A percentile compares a stretch with the other conserved stretches of the same genome.
These are phyloP conservation scores for Phlebiopsis flavidoalba DNA, from an alignment of 768 basidiomycete genomes.

Conservation along the genomic window DNA sequence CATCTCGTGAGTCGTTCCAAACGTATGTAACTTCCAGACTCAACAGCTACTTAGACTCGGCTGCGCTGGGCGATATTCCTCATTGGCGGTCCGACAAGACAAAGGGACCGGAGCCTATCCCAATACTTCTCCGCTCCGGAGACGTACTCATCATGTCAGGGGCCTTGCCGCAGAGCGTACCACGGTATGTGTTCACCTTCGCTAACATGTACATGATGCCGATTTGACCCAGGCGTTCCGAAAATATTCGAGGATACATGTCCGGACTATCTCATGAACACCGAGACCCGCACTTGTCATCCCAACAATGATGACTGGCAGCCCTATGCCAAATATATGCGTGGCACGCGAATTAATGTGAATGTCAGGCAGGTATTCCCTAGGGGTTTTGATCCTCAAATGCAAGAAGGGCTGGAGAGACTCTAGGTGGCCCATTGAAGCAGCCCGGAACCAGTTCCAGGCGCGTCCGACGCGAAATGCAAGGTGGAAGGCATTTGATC, in stretches of 20 bases:
- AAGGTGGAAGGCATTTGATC: background rate
- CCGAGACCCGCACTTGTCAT: background rate
- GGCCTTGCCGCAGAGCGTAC: slow-evolving; percentile 84
- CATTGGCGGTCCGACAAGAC: slow-evolving; percentile 76
- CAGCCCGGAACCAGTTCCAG: no score
- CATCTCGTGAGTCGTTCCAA: slow-evolving; percentile 62
- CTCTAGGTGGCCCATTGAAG: background rate
- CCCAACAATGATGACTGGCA: slow-evolving; percentile 44
- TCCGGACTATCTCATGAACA: slow-evolving; percentile 49
- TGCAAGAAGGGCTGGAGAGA: background rate
- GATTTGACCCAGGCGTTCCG: slow-evolving; percentile 59
- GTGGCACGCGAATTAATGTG: slow-evolving; percentile 75
- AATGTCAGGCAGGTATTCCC: slow-evolving; percentile 91
- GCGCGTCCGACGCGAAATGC: no score
- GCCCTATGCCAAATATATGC: slow-evolving; percentile 60
- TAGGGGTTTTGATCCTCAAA: slow-evolving; percentile 47
- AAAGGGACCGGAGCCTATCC: slow-evolving; percentile 63
- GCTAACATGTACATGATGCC: background rate
- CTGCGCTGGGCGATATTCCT: slow-evolving; percentile 85
- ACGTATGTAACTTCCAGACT: background rate
- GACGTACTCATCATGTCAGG: slow-evolving; percentile 94
- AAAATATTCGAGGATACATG: slow-evolving; percentile 80
- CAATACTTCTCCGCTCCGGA: slow-evolving; percentile 85
- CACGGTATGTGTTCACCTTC: slow-evolving; percentile 63
- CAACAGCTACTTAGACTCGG: slow-evolving; percentile 60